A percentile compares a stretch with the other conserved stretches of the same genome.
phyloP scores from a whole-genome alignment of 768 basidiomycete genomes.

The Lactarius psammicola region DNA sequence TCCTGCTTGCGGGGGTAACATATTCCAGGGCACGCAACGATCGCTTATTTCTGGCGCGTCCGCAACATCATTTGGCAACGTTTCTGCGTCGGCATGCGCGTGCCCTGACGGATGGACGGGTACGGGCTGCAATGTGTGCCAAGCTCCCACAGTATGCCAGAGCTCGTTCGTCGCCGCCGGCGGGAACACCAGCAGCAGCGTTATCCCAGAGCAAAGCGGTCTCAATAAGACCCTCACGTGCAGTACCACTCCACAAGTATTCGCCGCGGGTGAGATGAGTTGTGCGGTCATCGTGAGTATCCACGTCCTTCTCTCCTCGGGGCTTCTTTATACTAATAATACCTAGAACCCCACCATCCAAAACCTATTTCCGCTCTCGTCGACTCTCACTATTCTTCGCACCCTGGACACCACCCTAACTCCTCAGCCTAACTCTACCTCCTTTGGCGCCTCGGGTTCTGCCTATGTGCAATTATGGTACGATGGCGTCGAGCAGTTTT shows the following conservation, averaged over 20 bases:
- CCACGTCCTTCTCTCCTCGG: background rate
- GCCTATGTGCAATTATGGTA: conserved; percentile 75
- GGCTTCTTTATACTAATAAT: background rate
- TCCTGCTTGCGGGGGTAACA: conserved; percentile 75
- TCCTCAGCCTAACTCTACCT: conserved; percentile 60
- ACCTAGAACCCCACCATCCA: conserved; percentile 81
- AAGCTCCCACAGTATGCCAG: conserved; percentile 64
- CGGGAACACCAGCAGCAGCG: conserved; percentile 31
- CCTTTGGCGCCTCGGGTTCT: conserved; percentile 53
- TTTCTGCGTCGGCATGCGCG: conserved; percentile 63
- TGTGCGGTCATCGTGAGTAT: conserved; percentile 68
- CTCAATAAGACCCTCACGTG: conserved; percentile 72
- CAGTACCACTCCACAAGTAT: conserved; percentile 67
- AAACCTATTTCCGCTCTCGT: conserved; percentile 63
- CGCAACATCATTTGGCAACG: conserved; percentile 52
- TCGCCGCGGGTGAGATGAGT: conserved; percentile 77
- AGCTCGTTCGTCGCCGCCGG: conserved; percentile 50
- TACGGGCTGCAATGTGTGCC: conserved; percentile 78
- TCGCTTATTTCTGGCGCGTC: conserved; percentile 44
- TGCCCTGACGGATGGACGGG: conserved; percentile 80
- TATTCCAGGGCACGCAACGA: conserved; percentile 70
- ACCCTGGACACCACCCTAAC: conserved; percentile 68
- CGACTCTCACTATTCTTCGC: conserved; percentile 77
- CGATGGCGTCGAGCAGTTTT: conserved; percentile 82
- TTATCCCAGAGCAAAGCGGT: conserved; percentile 35